phyloP scores from a whole-genome alignment of 305 asterid genomes.

The Ruellia speciosa region DNA sequence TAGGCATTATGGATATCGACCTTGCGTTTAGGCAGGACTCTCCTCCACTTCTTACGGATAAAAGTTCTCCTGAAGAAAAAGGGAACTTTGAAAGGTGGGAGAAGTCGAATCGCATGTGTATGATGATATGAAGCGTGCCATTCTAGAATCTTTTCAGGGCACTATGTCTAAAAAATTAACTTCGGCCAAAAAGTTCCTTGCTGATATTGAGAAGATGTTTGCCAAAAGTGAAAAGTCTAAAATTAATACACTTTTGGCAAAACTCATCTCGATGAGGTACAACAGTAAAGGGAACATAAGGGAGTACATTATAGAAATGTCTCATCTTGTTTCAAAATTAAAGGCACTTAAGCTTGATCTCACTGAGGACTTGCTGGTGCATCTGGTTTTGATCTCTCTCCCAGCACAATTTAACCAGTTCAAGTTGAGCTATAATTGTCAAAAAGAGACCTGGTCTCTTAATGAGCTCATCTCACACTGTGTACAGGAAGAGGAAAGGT shows the following conservation, averaged over 20 bases:
- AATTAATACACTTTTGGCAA: background rate
- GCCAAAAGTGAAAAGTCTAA: background rate
- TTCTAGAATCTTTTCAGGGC: background rate
- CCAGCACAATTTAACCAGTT: background rate
- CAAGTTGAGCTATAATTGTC: slow-evolving; percentile 3
- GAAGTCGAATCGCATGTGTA: background rate
- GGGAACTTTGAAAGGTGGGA: background rate
- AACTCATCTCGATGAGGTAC: background rate
- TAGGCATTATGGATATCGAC: background rate
- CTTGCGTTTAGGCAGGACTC: background rate
- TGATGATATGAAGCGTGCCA: background rate
- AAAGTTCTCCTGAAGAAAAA: background rate
- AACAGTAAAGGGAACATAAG: background rate
- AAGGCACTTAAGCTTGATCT: background rate
- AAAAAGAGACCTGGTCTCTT: background rate
- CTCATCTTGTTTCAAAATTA: background rate
- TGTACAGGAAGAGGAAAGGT: background rate
- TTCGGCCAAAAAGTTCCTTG: background rate
- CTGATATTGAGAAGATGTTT: background rate
- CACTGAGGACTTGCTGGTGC: background rate
- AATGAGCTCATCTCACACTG: slow-evolving; percentile 4
- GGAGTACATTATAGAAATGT: background rate
- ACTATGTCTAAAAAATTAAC: background rate
- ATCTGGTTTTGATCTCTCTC: background rate
- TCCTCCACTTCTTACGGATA: background rate